A percentile compares a stretch with the other conserved stretches of the same genome.
These are phyloP conservation scores for Exophiala dermatitidis DNA, from an alignment of 2,329 filamentous ascomycete genomes.

Conservation along the genomic window DNA sequence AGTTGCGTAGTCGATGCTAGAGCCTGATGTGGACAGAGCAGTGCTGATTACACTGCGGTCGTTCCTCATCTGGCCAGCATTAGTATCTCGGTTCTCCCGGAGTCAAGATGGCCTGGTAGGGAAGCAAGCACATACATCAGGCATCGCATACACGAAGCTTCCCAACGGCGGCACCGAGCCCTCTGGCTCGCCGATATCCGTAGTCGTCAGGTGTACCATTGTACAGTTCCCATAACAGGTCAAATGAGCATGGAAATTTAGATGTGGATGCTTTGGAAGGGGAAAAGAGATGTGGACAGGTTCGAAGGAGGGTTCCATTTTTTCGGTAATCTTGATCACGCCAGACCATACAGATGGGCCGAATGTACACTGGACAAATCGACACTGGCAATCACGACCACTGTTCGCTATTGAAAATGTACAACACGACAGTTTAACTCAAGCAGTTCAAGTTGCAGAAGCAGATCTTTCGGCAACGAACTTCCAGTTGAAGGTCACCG, in stretches of 20 bases:
- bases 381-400: too few relatives aligned
- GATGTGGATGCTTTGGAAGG: slow-evolving; percentile 49
- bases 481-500: too few relatives aligned
- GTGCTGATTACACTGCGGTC: slow-evolving; percentile 55
- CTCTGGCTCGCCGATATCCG: slow-evolving; percentile 39
- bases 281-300: slow-evolving; percentile 52
- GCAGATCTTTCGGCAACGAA: too few relatives aligned
- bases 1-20: slow-evolving; percentile 77
- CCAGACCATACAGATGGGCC: too few relatives aligned
- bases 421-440: too few relatives aligned
- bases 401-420: too few relatives aligned
- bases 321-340: neutral
- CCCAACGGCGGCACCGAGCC: slow-evolving; percentile 55
- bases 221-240: slow-evolving; percentile 47
- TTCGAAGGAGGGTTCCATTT: slow-evolving; percentile 31
- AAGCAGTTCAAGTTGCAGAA: too few relatives aligned
- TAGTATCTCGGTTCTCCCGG: slow-evolving; percentile 13
- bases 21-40: slow-evolving; percentile 66
- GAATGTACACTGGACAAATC: too few relatives aligned
- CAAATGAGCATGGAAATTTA: slow-evolving; percentile 54
- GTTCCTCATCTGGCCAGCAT: slow-evolving; percentile 33
- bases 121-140: slow-evolving; percentile 58
- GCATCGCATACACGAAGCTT: slow-evolving; percentile 89
- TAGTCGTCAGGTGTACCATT: slow-evolving; percentile 52
- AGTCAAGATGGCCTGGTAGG: neutral